Percentiles rank a stretch among this genome's conserved stretches.
Evolutionary conservation across 78 protist species (phyloP).

Genomic region (Chrysochromulina tobinii): DNA sequence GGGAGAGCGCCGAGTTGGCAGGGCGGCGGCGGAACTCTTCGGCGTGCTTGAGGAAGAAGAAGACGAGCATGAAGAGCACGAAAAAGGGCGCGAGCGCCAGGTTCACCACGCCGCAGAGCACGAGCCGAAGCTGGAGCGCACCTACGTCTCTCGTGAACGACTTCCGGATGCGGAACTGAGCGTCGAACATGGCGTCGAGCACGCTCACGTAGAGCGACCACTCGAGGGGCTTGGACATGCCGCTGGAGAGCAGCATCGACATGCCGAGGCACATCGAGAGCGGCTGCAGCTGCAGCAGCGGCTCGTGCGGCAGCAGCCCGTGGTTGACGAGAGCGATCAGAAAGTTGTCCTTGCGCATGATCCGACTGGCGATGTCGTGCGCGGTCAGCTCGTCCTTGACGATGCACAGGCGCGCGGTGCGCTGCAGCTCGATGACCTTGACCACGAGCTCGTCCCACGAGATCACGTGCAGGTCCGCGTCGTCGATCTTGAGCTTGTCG

Average conservation of each 20-base stretch:
- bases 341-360: conserved; percentile 81
- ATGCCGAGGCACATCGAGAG: conserved; percentile 16
- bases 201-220: conserved; percentile 57
- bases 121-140: conserved; percentile 55
- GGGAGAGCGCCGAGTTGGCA: conserved; percentile 53
- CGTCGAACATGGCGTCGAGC: neutral
- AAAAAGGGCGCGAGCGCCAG: conserved; percentile 78
- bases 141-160: neutral
- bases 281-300: conserved; percentile 44
- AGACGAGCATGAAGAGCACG: conserved; percentile 61
- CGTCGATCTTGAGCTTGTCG: neutral
- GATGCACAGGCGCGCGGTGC: neutral
- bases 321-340: conserved; percentile 74
- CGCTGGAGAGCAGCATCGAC: neutral
- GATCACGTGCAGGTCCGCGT: neutral
- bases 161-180: neutral
- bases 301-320: conserved; percentile 31
- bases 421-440: neutral
- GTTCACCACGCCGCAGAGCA: conserved; percentile 56
- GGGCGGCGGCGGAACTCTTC: conserved; percentile 77
- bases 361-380: conserved; percentile 75
- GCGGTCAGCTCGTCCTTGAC: conserved; percentile 42
- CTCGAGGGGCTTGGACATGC: conserved; percentile 71
- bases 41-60: conserved; percentile 75
- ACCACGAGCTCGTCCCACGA: neutral